Evolutionary conservation across 108 stramenopile genomes (phyloP), one percentile per base, ranked within the genome.

Genomic region (Cyclotella cryptica): DNA sequence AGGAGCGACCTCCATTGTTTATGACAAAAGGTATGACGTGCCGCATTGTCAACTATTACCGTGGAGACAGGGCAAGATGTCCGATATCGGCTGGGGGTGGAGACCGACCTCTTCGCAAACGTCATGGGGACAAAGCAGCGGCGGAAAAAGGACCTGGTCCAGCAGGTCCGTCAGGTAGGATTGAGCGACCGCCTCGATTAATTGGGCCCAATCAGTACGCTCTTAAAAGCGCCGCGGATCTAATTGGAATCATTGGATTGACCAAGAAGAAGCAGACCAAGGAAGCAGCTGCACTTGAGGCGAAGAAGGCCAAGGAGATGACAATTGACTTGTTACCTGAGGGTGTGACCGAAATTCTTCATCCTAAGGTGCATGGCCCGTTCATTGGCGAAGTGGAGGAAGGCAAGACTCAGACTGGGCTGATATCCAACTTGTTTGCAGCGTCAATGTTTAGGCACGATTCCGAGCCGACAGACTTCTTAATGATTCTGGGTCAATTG

Each of bases 41-140:
- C 58, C 90, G 92, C 71, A 93, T 96, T 59, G 90, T 96, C 1
- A 96, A 93, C 69, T 96, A 93, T 62, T 96, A 92, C 57, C 88
- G 93, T 28, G 96, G 96, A 21, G 96, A 96, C 79, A 88, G 89
- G 62, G 64, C 91, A 22, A 80, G 35, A 13, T 94, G 93, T 75
- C 96, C 96, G 11, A 86, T 96, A 1, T 90, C 89, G 12, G 92
- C 92, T 9, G 96, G 96, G 53, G 96, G 96, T 15, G 96, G 96
- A 7, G 93, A 94, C 61, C 82, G 96, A 26, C 96, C 96, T 12
- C 79, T 88, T 44, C 80, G 95, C 10, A 89, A 89, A 42, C 80
- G 86, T 22, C 88, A 82, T n/a, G 90, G 85, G 3, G 87, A 89
- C 29, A 77, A 81, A 59, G 85, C 83, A 14, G 83, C 76, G 10